Evolutionary conservation across 179 eudicot genomes (phyloP).

Genomic region (Corrigiola litoralis): DNA sequence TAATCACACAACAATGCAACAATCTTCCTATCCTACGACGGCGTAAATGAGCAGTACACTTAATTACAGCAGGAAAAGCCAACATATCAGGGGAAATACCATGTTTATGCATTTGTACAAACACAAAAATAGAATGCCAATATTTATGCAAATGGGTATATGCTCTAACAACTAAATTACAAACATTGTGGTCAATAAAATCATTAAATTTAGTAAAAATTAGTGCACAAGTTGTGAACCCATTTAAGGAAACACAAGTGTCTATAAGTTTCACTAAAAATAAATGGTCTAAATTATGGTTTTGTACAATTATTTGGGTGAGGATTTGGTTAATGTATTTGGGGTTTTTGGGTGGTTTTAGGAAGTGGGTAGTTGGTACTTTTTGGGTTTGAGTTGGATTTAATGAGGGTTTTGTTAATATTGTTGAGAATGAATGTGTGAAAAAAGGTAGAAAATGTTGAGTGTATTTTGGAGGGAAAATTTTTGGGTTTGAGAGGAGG

Average conservation of each 20-base stretch:
- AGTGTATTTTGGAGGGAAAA: not conserved
- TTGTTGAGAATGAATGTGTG: slow-evolving; percentile 13
- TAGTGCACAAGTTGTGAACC: slow-evolving; percentile 17
- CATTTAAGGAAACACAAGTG: slow-evolving; percentile 20
- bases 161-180: slow-evolving; percentile 17
- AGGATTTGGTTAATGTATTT: slow-evolving; percentile 24
- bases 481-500: not conserved
- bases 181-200: slow-evolving; percentile 14
- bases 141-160: slow-evolving; percentile 30
- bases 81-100: slow-evolving; percentile 25
- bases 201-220: slow-evolving; percentile 21
- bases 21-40: slow-evolving; percentile 26
- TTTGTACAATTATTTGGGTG: slow-evolving; percentile 25
- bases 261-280: slow-evolving; percentile 28
- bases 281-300: slow-evolving; percentile 20
- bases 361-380: slow-evolving; percentile 1
- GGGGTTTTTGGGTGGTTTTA: slow-evolving; percentile 21
- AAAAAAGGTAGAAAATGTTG: not conserved
- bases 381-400: slow-evolving; percentile 4
- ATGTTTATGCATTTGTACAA: slow-evolving; percentile 30
- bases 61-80: slow-evolving; percentile 31
- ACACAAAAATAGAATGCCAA: slow-evolving; percentile 28
- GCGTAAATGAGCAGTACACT: slow-evolving; percentile 25
- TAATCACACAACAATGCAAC: slow-evolving; percentile 32
- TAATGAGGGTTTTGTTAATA: not conserved